Percentiles rank a stretch among this genome's conserved stretches.
phyloP scores from a whole-genome alignment of 2,329 filamentous ascomycete genomes.

The Chalara sp. region DNA sequence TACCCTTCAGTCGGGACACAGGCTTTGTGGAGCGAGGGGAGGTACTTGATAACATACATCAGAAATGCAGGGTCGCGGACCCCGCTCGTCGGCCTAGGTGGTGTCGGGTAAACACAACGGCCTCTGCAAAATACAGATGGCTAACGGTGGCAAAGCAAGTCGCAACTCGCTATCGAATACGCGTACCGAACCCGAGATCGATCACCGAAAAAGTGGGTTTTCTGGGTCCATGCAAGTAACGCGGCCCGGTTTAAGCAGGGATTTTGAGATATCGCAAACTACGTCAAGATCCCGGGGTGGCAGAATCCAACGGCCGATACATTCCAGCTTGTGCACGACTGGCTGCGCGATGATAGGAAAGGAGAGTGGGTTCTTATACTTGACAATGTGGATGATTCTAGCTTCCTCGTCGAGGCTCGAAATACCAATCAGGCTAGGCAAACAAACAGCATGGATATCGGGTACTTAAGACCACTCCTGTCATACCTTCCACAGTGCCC shows the following conservation, averaged over 20 bases:
- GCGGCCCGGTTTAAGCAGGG: constrained; percentile 28
- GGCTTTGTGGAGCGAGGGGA: not conserved
- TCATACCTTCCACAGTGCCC: constrained; percentile 15
- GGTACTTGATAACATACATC: not conserved
- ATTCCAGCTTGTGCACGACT: constrained; percentile 26
- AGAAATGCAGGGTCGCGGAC: not conserved
- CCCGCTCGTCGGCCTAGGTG: not conserved
- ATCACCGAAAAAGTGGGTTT: constrained; percentile 19
- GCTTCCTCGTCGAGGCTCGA: constrained; percentile 15
- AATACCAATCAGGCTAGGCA: constrained; percentile 7
- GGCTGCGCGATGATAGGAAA: constrained; percentile 18
- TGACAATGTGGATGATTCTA: constrained; percentile 24
- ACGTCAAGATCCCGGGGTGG: constrained; percentile 24
- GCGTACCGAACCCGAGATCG: constrained; percentile 26
- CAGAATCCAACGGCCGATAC: constrained; percentile 27
- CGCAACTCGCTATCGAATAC: constrained; percentile 33
- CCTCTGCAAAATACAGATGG: constrained; percentile 2
- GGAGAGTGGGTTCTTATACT: constrained; percentile 12
- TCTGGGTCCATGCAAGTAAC: constrained; percentile 31
- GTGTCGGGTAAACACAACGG: constrained; percentile 12
- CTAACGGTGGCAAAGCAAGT: constrained; percentile 24
- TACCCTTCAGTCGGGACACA: not conserved
- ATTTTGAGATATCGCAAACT: constrained; percentile 29
- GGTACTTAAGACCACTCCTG: constrained; percentile 9
- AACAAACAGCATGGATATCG: constrained; percentile 6